These are phyloP conservation scores for Haplosporangium gracile DNA, from an alignment of 192 early-diverging fungal genomes.

Conservation along the genomic window DNA sequence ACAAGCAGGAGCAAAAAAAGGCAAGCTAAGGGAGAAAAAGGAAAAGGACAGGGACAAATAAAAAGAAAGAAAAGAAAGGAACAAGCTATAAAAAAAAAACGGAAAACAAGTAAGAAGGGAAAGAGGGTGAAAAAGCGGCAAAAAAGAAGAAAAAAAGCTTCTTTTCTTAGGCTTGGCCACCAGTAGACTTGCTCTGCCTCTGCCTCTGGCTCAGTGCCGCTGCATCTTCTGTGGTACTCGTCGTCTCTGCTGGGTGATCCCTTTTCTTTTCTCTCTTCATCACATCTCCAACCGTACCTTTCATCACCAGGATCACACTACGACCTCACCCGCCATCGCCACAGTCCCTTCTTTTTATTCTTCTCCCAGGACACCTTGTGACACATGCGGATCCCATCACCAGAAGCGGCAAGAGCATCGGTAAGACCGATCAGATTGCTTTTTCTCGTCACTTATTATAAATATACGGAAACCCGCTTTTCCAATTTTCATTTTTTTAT, in stretches of 20 bases:
- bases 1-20: too few relatives aligned
- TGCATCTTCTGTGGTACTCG: neutral
- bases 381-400: constrained; percentile 19
- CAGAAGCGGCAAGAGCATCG: constrained; percentile 40
- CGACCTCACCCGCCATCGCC: neutral
- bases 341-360: neutral
- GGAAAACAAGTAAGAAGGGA: neutral
- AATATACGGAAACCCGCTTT: neutral
- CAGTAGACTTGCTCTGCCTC: neutral
- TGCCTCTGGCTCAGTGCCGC: neutral
- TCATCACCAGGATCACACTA: neutral
- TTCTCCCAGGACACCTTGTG: neutral
- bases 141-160: neutral
- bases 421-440: constrained; percentile 5
- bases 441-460: neutral
- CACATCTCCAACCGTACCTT: neutral
- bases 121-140: neutral
- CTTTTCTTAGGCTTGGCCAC: neutral
- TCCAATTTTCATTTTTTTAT: neutral
- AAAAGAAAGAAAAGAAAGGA: too few relatives aligned
- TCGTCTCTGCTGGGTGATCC: too few relatives aligned
- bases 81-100: neutral
- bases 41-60: neutral
- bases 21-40: too few relatives aligned
- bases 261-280: too few relatives aligned